Base-by-base conservation (phyloP, 805 yeast genomes). In the Metschnikowia gelsemii region DNA sequence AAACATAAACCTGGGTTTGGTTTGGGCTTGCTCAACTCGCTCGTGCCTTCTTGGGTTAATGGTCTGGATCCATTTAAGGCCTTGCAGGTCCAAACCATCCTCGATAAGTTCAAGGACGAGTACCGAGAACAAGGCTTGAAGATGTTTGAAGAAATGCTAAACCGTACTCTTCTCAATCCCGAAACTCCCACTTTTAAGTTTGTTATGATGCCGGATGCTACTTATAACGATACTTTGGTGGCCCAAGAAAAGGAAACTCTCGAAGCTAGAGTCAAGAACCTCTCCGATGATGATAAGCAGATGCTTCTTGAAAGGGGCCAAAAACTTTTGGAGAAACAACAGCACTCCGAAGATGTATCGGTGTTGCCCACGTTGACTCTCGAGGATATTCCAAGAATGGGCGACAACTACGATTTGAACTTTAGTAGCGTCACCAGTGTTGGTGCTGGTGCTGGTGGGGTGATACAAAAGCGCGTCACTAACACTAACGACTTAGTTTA, bases 1-100 rank as follows among this genome's bases (percentile, higher is more conserved):
- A 90, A 88, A 51, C 95, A 89, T 49, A 89, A 84, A 52, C 82
- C 98, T 0, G 86, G 87, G 46, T 93, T 88, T 67, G 99, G 99
- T 8, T 67, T 93, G 69, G 80, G 80, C 26, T 59, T 91, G 34
- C 68, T 91, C 24, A 79, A 79, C 57, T 75, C 87, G 1, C 49
- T 93, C 7, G 76, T 87, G n/a, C 87, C 96, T 7, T 80, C 87
- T 8, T 89, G 96, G 87, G 82, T 85, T 38, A 88, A 88, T 58
- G 79, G 78, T 17, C 75, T 78, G n/a, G 87, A 87, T 61, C 95
- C 95, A 2, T 68, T 91, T 50, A 75, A 79, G 9, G 53, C 75
- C 3, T 64, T 93, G 35, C 80, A 80, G 41, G 84, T 87, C 63
- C 84, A 85, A 50, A 71, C 70, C 8, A 68, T 78, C 17, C 64